Evolutionary conservation across 1,284 basidiomycete species (phyloP), one percentile per base, ranked within the genome.

Genomic region (Boletus sp.): DNA sequence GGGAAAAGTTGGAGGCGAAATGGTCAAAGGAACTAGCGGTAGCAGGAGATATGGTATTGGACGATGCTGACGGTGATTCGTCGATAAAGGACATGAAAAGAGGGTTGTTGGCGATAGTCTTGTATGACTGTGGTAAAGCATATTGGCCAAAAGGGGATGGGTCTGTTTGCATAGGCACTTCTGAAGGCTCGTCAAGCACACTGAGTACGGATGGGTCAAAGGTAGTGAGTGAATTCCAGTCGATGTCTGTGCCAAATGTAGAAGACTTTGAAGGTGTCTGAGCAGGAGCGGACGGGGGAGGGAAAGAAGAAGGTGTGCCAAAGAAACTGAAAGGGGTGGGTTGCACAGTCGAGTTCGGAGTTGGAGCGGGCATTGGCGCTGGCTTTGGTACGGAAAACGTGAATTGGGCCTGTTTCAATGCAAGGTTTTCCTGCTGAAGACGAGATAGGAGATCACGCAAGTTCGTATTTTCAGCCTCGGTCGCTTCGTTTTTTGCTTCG

Each of bases 61-160:
- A 66, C 60, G 58, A 24, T 13, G 33, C 41, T 9, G 56, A 56
- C 33, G 71, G 76, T 63, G 66, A 66, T 61, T 84, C 82, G 50
- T 89, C 86, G 12, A 84, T 81, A 67, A 88, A 88, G n/a, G 89
- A 89, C 78, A 88, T 89, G 77, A 86, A 91, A 72, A 84, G 79
- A 1, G 90, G 88, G 62, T 91, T 91, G 72, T 79, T 86, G 50
- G 88, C 88, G 58, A 92, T 86, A 4, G 87, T 90, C 59, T 85
- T 90, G 70, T 84, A 89, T 5, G 76, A 73, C 37, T 73, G 66
- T 15, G 69, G 69, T 74, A 74, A 35, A 75, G 64, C 43, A 71
- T 75, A 54, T 71, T 76, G 70, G 59, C 75, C 60, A 60, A 60
- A 63, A 24, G 69, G 59, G 71, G 78, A 69, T 79, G 83, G 80